Percentiles rank a stretch among this genome's conserved stretches.
Conservation (phyloP, 2,329 filamentous ascomycete species). For the Diaporthe eres region DNA sequence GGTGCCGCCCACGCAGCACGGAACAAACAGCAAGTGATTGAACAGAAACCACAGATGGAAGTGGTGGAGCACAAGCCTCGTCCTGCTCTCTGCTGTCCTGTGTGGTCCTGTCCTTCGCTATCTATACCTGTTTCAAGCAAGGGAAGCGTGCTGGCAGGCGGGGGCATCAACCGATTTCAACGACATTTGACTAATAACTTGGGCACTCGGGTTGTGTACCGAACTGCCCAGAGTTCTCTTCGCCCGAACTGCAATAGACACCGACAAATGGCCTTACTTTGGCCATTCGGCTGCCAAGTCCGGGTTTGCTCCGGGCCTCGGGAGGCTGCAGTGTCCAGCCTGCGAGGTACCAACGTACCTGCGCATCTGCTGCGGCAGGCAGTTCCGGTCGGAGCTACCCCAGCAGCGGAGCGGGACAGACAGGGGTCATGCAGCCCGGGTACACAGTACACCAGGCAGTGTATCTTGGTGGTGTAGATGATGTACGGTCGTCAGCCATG, state of each 20-base stretch:
- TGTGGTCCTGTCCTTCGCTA: not conserved
- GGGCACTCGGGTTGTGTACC: conserved; percentile 16
- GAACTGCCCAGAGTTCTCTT: not conserved
- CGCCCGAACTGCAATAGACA: conserved; percentile 11
- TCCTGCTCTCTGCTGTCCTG: not conserved
- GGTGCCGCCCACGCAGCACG: conserved; percentile 29
- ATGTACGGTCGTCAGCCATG: conserved; percentile 20
- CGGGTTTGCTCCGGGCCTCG: conserved; percentile 19
- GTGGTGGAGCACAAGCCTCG: conserved; percentile 13
- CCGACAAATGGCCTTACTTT: conserved; percentile 8
- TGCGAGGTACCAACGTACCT: not conserved
- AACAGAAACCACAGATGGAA: not conserved
- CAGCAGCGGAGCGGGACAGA: conserved; percentile 28
- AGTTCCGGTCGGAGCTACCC: conserved; percentile 27
- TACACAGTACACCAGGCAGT: not conserved
- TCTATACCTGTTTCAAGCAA: not conserved
- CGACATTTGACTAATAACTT: conserved; percentile 21
- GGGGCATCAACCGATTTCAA: not conserved
- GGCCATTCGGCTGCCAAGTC: not conserved
- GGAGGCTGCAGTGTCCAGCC: conserved; percentile 8
- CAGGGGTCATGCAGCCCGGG: not conserved
- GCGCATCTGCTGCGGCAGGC: not conserved
- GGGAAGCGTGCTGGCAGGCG: conserved; percentile 15
- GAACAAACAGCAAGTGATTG: conserved; percentile 12
- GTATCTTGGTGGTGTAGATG: not conserved